Base-by-base conservation (phyloP, 805 yeast species). In the Saccharomycopsis olivae region DNA sequence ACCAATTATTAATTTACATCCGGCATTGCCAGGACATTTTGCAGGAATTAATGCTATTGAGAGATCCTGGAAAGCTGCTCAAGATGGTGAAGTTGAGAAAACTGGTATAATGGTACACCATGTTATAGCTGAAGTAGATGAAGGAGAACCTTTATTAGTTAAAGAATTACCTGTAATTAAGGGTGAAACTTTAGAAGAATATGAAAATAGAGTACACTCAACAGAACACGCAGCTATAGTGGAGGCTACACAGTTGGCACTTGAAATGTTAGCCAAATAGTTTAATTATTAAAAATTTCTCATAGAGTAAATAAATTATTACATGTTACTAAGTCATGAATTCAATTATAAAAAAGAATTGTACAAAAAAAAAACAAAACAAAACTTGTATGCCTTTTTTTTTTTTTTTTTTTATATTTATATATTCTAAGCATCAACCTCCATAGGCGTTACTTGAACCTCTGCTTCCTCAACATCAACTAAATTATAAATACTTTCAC, bases 11-110 rank as follows among this genome's bases (percentile, higher is more conserved):
- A 92, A 92, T 54, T 65, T 92, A 45, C 98, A 92, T 57, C 98
- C 98, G 4, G 97, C 98, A 1, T 72, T 92, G 44, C 98, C 98
- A 1, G 95, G 95, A 20, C 87, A 87, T 4, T 92, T 89, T 65
- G 97, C 89, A 43, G 98, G 98, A 4, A 89, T 94, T 9, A 87
- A 85, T 61, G 97, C 98, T 9, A 92, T 92, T 44, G 96, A 92
- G 52, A 68, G 97, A 53, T 95, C 96, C 1, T 92, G 94, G 89
- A 67, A 86, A 52, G 94, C 94, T 10, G 96, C 96, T 29, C 95
- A 88, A 54, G 75, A 74, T 20, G 95, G 95, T 6, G 70, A 74
- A 49, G 73, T 78, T 38, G 50, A 68, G 6, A 73, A 71, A 48
- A 95, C 94, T 13, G 98, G 98, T 2, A 83, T 92, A 39, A 92